Conservation (phyloP, 2,329 filamentous ascomycete genomes). For the Neoscytalidium dimidiatum region DNA sequence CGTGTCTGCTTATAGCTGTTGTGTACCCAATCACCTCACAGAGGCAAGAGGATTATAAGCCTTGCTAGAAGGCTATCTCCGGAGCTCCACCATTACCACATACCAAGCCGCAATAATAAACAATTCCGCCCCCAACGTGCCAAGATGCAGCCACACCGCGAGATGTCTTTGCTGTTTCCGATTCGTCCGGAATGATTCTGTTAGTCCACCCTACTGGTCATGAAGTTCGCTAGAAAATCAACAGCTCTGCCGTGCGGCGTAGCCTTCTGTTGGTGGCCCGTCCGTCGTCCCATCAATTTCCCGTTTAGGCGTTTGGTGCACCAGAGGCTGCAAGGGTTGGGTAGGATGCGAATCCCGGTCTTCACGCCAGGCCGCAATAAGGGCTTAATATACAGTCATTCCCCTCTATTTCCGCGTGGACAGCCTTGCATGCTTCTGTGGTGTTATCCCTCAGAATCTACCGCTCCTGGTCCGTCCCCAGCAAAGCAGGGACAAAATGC, state of each 20-base stretch:
- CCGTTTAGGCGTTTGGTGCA: not conserved
- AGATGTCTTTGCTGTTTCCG: not conserved
- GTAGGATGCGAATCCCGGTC: not conserved
- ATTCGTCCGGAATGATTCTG: not conserved
- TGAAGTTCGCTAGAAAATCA: not conserved
- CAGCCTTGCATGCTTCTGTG: not conserved
- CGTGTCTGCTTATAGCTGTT: not conserved
- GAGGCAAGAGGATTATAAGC: not conserved
- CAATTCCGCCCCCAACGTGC: not conserved
- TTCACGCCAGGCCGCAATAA: not conserved
- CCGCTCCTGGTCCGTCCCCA: not conserved
- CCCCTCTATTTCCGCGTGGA: not conserved
- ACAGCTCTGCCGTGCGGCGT: not conserved
- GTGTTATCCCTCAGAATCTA: not conserved
- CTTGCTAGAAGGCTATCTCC: not conserved
- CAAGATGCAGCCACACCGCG: not conserved
- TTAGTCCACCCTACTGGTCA: not conserved
- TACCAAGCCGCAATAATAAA: not conserved
- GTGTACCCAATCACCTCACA: not conserved
- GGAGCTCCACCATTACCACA: not conserved
- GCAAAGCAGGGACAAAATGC: not conserved
- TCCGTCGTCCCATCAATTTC: not conserved
- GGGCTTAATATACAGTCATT: not conserved
- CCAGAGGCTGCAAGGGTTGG: no score
- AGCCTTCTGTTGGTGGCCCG: not conserved